A percentile compares a stretch with the other conserved stretches of the same genome.
phyloP scores from a whole-genome alignment of 768 basidiomycete genomes.

The Mycena capillaripes region DNA sequence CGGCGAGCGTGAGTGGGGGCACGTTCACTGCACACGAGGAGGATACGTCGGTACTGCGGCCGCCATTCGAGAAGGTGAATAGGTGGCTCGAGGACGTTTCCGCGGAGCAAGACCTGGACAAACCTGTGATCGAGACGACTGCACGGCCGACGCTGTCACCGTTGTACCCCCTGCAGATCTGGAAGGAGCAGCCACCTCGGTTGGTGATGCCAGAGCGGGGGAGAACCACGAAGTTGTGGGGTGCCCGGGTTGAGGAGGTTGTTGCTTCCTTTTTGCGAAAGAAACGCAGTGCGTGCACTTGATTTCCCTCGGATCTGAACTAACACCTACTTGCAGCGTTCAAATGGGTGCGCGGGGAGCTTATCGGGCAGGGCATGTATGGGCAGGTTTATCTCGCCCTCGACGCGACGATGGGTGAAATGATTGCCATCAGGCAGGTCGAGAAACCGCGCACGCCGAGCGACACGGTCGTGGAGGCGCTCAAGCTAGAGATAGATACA shows the following conservation, averaged over 20 bases:
- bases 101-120: slow-evolving; percentile 95
- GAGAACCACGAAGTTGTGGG: slow-evolving; percentile 96
- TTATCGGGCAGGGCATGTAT: slow-evolving; percentile 97
- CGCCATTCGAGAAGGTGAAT: slow-evolving; percentile 92
- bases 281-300: slow-evolving; percentile 71
- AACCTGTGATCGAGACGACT: slow-evolving; percentile 89
- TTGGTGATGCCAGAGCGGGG: slow-evolving; percentile 92
- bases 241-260: slow-evolving; percentile 92
- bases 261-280: slow-evolving; percentile 76
- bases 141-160: slow-evolving; percentile 50
- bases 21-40: slow-evolving; percentile 75
- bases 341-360: slow-evolving; percentile 98
- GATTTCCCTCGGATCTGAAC: background rate
- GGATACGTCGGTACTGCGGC: slow-evolving; percentile 90
- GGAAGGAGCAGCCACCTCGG: slow-evolving; percentile 87
- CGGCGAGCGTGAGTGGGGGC: slow-evolving; percentile 55
- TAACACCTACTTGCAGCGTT: slow-evolving; percentile 72
- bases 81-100: slow-evolving; percentile 95
- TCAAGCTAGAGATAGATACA: slow-evolving; percentile 96
- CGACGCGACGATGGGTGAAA: slow-evolving; percentile 96
- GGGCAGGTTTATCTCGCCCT: slow-evolving; percentile 96
- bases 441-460: slow-evolving; percentile 93
- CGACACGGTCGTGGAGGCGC: slow-evolving; percentile 92
- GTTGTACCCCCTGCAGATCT: no score
- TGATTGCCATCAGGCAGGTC: slow-evolving; percentile 99